phyloP scores from a whole-genome alignment of 805 yeast genomes.

The Candida dajiaensis region DNA sequence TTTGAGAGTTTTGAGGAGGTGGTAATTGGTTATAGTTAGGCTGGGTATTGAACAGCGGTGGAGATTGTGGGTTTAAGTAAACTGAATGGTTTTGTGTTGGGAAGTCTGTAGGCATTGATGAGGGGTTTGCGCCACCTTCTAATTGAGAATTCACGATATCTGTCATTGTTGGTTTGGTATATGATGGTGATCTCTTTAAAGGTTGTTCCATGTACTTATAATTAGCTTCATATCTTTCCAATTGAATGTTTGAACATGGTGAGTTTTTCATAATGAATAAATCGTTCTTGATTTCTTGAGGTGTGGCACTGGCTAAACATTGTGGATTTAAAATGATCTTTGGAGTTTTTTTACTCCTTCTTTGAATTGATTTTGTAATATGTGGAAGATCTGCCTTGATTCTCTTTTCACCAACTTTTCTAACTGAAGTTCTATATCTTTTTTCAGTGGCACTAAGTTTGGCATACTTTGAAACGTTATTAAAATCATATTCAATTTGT shows the following conservation, averaged over 20 bases:
- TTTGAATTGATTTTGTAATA: constrained; percentile 8
- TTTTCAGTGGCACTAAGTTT: constrained; percentile 8
- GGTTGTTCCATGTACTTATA: constrained; percentile 18
- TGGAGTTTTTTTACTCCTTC: constrained; percentile 2
- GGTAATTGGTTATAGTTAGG: not conserved
- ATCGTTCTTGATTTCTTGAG: constrained; percentile 16
- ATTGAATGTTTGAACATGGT: constrained; percentile 3
- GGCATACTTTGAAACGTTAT: constrained; percentile 6
- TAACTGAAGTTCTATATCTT: constrained; percentile 12
- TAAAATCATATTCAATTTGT: constrained; percentile 13
- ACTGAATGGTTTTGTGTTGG: not conserved
- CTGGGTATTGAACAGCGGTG: not conserved
- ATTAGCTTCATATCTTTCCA: constrained; percentile 18
- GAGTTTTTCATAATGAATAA: constrained; percentile 6
- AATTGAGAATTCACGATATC: constrained; percentile 22
- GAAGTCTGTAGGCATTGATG: constrained; percentile 4
- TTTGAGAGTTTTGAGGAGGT: not conserved
- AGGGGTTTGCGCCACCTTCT: constrained; percentile 12
- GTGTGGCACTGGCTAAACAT: constrained; percentile 8
- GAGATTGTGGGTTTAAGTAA: not conserved
- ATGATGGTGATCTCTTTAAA: constrained; percentile 4
- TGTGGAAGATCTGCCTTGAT: constrained; percentile 9
- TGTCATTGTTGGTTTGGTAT: constrained; percentile 22
- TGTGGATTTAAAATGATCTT: not conserved
- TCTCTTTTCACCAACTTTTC: constrained; percentile 17